These are phyloP conservation scores for Lichtheimia hyalospora DNA, from an alignment of 371 early-diverging fungal genomes.

Conservation along the genomic window DNA sequence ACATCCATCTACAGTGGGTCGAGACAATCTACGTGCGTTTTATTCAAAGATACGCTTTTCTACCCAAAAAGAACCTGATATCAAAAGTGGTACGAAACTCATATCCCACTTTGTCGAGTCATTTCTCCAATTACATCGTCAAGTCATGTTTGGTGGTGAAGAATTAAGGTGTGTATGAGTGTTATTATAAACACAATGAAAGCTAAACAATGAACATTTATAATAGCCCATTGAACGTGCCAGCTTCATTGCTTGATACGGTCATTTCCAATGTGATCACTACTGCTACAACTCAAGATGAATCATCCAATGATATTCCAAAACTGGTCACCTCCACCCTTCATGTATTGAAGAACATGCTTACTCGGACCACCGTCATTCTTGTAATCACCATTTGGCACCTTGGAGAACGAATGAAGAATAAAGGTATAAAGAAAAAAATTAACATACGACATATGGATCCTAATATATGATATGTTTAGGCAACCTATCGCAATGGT, in stretches of 20 bases:
- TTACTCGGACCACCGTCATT: conserved; percentile 36
- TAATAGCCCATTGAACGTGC: background rate
- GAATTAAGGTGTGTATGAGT: background rate
- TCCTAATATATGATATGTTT: background rate
- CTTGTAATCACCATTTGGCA: conserved; percentile 45
- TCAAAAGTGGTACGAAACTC: conserved; percentile 9
- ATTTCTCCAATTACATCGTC: conserved; percentile 40
- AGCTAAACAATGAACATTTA: too few relatives aligned
- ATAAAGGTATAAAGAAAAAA: conserved; percentile 18
- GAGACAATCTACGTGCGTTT: conserved; percentile 46
- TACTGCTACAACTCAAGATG: background rate
- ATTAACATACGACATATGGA: background rate
- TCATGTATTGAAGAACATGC: conserved; percentile 35
- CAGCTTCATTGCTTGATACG: background rate
- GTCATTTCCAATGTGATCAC: background rate
- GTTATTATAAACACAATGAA: too few relatives aligned
- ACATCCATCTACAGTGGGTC: conserved; percentile 36
- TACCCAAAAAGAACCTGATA: conserved; percentile 4
- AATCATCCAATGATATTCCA: background rate
- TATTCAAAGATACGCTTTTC: conserved; percentile 42
- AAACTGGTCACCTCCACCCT: conserved; percentile 14
- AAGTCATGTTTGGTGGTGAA: conserved; percentile 36
- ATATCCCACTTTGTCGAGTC: conserved; percentile 38
- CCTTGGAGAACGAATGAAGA: conserved; percentile 33
- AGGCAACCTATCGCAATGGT: conserved; percentile 22